Conservation (phyloP, 345 rosid genomes). For the Alliaria petiolata region DNA sequence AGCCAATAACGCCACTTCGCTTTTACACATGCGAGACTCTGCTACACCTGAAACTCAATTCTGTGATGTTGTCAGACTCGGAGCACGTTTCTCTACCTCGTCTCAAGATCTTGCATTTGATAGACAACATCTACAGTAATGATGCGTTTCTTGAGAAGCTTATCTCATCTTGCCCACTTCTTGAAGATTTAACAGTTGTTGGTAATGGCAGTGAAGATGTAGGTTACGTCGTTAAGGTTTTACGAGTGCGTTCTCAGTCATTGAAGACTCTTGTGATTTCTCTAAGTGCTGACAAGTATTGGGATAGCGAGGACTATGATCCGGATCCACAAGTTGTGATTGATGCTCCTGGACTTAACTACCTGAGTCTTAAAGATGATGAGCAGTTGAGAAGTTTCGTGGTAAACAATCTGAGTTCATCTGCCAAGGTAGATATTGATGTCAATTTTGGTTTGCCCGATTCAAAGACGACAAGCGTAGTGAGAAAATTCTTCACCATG, state of each 20-base stretch:
- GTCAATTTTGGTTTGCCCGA: too few species aligned
- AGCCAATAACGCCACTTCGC: neutral
- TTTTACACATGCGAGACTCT: slow-evolving; percentile 5
- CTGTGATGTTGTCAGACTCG: neutral
- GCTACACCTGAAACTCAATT: neutral
- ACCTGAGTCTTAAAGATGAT: neutral
- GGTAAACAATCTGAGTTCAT: neutral
- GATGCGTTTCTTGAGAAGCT: neutral
- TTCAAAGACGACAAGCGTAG: neutral
- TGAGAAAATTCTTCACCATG: neutral
- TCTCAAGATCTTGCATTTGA: neutral
- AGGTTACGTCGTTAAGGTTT: neutral
- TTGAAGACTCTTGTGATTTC: neutral
- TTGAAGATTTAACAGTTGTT: neutral
- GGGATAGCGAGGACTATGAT: neutral
- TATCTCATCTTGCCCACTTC: slow-evolving; percentile 1
- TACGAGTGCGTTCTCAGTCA: neutral
- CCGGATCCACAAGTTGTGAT: neutral
- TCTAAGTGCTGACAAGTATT: neutral
- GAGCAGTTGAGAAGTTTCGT: neutral
- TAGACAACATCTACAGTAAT: neutral
- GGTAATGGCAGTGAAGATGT: neutral
- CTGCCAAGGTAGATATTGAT: neutral
- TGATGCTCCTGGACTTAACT: neutral
- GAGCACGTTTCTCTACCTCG: neutral